Evolutionary conservation across 495 filamentous ascomycete species (phyloP).

Genomic region (Tuber borchii): DNA sequence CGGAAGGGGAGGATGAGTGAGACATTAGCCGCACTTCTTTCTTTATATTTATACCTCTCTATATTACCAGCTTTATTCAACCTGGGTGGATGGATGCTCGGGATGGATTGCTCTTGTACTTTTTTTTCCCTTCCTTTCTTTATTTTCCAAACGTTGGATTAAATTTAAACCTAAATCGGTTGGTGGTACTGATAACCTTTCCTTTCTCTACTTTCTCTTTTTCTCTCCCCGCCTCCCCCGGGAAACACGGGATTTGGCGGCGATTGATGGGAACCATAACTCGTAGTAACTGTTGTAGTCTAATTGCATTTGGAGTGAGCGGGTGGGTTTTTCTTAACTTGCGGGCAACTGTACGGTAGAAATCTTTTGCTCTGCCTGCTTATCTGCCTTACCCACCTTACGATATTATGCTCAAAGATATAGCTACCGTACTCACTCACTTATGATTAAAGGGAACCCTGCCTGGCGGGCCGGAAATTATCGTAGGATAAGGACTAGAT

Average conservation of each 20-base stretch:
- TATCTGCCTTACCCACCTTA: no score
- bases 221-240: background rate
- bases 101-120: no score
- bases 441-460: no score
- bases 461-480: no score
- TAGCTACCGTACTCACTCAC: no score
- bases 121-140: no score
- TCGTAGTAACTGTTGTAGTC: background rate
- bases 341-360: background rate
- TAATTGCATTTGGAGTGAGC: background rate
- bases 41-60: background rate
- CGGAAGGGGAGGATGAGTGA: slow-evolving; percentile 29
- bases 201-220: background rate
- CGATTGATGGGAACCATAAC: background rate
- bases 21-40: background rate
- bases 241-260: background rate
- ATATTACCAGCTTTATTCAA: background rate
- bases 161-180: background rate
- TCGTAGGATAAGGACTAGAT: no score
- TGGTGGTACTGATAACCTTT: background rate
- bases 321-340: background rate
- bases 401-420: no score
- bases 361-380: background rate
- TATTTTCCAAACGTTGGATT: no score
- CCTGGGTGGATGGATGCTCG: no score